These are phyloP conservation scores for Puccinia triticina DNA, from an alignment of 1,284 basidiomycete species.

Conservation along the genomic window DNA sequence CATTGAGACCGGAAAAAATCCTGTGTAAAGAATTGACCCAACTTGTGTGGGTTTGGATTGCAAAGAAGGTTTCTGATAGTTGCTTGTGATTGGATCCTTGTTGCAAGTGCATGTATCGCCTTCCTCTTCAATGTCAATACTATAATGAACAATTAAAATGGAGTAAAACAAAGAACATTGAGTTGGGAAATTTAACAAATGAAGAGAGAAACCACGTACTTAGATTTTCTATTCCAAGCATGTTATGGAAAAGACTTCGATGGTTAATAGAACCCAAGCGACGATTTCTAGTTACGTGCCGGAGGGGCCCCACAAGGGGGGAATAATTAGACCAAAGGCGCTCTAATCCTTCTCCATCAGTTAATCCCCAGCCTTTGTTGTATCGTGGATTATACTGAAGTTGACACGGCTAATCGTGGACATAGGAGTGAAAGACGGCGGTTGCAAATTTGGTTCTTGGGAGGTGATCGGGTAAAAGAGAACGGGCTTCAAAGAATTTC, in stretches of 20 bases:
- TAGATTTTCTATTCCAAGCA: neutral
- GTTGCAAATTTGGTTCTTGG: constrained; percentile 12
- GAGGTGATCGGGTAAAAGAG: neutral
- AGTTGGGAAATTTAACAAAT: neutral
- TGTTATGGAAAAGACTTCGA: neutral
- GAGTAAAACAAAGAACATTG: neutral
- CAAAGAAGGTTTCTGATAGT: neutral
- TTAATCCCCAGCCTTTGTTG: neutral
- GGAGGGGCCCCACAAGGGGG: neutral
- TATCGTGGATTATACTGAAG: neutral
- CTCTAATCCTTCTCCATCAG: constrained; percentile 18
- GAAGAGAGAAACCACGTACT: neutral
- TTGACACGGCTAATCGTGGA: constrained; percentile 14
- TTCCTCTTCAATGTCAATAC: neutral
- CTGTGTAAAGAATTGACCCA: neutral
- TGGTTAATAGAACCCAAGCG: neutral
- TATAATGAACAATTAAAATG: neutral
- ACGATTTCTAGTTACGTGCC: constrained; percentile 7
- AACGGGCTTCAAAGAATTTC: neutral
- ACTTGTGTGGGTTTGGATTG: neutral
- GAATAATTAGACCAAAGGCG: too few species aligned
- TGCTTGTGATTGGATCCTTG: too few species aligned
- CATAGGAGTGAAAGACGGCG: constrained; percentile 14
- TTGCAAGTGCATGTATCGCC: neutral
- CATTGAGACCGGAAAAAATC: neutral